phyloP scores from a whole-genome alignment of 2,329 filamentous ascomycete species.

The Colletotrichum liriopes region DNA sequence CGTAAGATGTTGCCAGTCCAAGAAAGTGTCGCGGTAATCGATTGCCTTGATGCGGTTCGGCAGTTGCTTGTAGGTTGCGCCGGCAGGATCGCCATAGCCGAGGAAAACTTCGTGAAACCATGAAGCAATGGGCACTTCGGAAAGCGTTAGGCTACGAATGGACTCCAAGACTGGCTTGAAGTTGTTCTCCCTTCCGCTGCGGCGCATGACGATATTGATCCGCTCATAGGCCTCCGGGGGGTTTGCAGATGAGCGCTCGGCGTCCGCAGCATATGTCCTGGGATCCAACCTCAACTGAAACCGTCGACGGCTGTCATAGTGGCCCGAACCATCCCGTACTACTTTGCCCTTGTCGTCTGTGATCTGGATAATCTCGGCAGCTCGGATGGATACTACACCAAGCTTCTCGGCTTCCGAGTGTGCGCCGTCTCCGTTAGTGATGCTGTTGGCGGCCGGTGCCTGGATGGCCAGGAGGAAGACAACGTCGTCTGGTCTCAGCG shows the following conservation, averaged over 20 bases:
- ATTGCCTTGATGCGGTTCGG: slow-evolving; percentile 83
- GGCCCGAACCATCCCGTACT: slow-evolving; percentile 74
- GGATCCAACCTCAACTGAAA: slow-evolving; percentile 88
- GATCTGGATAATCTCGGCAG: slow-evolving; percentile 88
- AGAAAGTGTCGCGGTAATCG: slow-evolving; percentile 94
- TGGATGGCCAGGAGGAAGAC: slow-evolving; percentile 89
- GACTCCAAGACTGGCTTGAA: slow-evolving; percentile 95
- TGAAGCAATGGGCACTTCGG: slow-evolving; percentile 86
- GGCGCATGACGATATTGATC: slow-evolving; percentile 88
- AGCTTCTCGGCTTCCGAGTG: slow-evolving; percentile 71
- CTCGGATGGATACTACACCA: slow-evolving; percentile 80
- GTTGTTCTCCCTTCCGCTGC: slow-evolving; percentile 93
- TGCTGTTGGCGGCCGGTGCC: slow-evolving; percentile 66
- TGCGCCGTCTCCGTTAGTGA: slow-evolving; percentile 66
- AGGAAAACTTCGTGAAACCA: slow-evolving; percentile 98
- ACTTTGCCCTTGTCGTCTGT: slow-evolving; percentile 87
- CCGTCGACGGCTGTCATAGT: slow-evolving; percentile 78
- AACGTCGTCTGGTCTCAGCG: slow-evolving; percentile 87
- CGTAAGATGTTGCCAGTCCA: slow-evolving; percentile 94
- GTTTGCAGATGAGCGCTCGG: slow-evolving; percentile 74
- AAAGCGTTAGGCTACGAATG: slow-evolving; percentile 87
- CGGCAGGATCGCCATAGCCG: slow-evolving; percentile 94
- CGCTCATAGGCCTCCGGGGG: slow-evolving; percentile 85
- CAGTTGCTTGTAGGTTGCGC: slow-evolving; percentile 88
- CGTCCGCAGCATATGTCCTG: slow-evolving; percentile 83